Evolutionary conservation across 2,329 filamentous ascomycete species (phyloP).

Genomic region (Neophaeococcomyces mojaviensis): DNA sequence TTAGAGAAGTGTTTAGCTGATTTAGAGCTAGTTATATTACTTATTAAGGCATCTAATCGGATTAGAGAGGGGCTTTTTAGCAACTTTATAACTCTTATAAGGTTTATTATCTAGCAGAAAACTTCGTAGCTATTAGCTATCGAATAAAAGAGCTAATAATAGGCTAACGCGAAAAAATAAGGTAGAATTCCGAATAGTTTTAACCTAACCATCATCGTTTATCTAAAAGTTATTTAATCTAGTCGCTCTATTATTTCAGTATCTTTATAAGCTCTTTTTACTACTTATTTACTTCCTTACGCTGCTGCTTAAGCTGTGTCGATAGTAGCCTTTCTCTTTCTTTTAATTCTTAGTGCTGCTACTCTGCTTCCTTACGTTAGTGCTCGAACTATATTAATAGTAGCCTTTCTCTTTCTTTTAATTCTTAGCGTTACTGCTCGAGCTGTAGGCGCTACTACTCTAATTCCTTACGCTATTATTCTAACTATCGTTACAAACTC

Average conservation of each 20-base stretch:
- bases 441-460: too few relatives aligned
- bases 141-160: too few relatives aligned
- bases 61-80: too few relatives aligned
- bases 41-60: too few relatives aligned
- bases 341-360: not conserved
- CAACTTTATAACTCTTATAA: too few relatives aligned
- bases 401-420: not conserved
- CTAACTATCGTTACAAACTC: conserved; percentile 10
- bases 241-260: not conserved
- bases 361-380: not conserved
- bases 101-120: too few relatives aligned
- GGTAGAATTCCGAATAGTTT: too few relatives aligned
- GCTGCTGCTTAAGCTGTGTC: not conserved
- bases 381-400: not conserved
- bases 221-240: not conserved
- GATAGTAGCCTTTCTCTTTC: not conserved
- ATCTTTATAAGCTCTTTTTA: conserved; percentile 1
- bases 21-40: too few relatives aligned
- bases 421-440: not conserved
- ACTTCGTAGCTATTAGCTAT: too few relatives aligned
- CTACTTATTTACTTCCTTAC: not conserved
- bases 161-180: too few relatives aligned
- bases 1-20: too few relatives aligned
- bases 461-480: too few relatives aligned
- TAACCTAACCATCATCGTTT: conserved; percentile 1